Percentiles rank a stretch among this genome's conserved stretches.
These are phyloP conservation scores for Tetrahymena thermophila DNA, from an alignment of 73 alveolate genomes.

Conservation along the genomic window DNA sequence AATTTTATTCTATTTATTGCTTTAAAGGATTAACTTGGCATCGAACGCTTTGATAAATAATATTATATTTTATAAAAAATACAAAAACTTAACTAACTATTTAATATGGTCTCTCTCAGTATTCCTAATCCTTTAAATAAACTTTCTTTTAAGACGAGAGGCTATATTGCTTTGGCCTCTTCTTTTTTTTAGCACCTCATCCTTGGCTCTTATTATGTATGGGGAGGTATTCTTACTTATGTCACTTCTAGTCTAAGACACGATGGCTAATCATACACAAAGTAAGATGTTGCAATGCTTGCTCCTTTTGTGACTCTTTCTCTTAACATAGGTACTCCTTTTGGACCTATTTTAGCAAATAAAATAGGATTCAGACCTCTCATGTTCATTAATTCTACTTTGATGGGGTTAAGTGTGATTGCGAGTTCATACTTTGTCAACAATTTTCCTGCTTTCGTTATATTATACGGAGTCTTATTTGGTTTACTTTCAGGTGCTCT, in stretches of 20 bases:
- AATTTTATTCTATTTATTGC: not conserved
- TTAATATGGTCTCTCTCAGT: not conserved
- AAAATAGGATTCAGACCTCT: not conserved
- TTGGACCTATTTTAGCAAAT: not conserved
- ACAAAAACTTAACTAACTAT: too few relatives aligned
- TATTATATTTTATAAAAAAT: too few relatives aligned
- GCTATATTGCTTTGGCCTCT: not conserved
- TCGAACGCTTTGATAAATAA: not conserved
- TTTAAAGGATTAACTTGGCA: not conserved
- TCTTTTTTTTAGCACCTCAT: not conserved
- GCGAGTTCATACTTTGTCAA: not conserved
- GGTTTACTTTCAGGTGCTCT: conserved; percentile 38
- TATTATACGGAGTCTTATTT: conserved; percentile 25
- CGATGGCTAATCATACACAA: not conserved
- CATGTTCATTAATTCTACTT: not conserved
- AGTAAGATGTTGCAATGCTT: not conserved
- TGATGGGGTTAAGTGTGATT: not conserved
- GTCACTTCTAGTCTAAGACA: not conserved
- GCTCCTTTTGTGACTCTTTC: not conserved
- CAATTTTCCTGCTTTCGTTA: not conserved
- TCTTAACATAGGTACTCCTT: not conserved
- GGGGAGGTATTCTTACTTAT: not conserved
- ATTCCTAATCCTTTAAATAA: not conserved
- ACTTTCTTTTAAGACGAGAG: not conserved
- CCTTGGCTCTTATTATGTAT: not conserved